phyloP scores from a whole-genome alignment of 108 stramenopile genomes.

The Discostella pseudostelligera region DNA sequence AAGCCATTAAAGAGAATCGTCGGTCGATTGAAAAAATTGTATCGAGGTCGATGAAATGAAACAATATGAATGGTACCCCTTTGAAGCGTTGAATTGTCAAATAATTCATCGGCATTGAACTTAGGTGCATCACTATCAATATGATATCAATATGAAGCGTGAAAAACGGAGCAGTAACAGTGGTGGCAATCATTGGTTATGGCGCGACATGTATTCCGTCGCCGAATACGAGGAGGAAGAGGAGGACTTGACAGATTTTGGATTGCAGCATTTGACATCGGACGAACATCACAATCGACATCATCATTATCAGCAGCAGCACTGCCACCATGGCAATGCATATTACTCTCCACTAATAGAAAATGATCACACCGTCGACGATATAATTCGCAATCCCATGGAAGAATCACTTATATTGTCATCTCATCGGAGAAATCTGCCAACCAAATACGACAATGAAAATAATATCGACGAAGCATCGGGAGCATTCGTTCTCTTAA shows the following conservation, averaged over 20 bases:
- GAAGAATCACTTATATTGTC: slow-evolving; percentile 2
- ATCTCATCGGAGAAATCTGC: background rate
- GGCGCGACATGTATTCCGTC: slow-evolving; percentile 15
- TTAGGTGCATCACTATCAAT: background rate
- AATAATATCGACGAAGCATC: slow-evolving; percentile 4
- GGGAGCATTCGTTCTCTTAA: slow-evolving; percentile 68
- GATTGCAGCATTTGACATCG: slow-evolving; percentile 15
- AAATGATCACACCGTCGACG: slow-evolving; percentile 16
- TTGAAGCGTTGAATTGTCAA: too few relatives aligned
- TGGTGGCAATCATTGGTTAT: slow-evolving; percentile 7
- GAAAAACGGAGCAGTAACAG: background rate
- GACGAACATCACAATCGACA: background rate
- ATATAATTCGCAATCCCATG: slow-evolving; percentile 6
- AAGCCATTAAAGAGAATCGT: too few relatives aligned
- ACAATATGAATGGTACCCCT: too few relatives aligned
- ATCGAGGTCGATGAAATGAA: too few relatives aligned
- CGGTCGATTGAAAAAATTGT: too few relatives aligned
- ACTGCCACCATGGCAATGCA: background rate
- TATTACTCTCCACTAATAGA: slow-evolving; percentile 23
- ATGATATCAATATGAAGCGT: too few relatives aligned
- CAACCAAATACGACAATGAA: background rate
- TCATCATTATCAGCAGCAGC: slow-evolving; percentile 5
- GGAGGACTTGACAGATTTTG: slow-evolving; percentile 29
- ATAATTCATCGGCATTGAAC: background rate
- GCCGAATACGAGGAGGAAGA: slow-evolving; percentile 19